Conservation (phyloP, 495 filamentous ascomycete genomes). For the Pyrenula massariospora region DNA sequence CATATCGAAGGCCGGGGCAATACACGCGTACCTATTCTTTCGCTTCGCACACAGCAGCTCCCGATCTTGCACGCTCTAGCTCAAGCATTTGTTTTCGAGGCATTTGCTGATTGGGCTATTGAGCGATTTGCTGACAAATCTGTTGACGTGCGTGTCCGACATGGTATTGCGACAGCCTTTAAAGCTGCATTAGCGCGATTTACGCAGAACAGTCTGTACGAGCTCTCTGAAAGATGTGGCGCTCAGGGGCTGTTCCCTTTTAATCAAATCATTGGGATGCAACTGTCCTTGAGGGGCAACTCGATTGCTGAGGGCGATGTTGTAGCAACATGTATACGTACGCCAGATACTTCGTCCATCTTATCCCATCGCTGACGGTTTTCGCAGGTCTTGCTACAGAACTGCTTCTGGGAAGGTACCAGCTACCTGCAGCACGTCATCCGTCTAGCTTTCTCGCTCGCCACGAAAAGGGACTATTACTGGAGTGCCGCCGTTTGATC, state of each 20-base stretch:
- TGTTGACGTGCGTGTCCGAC: conserved; percentile 3
- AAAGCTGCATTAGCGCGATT: conserved; percentile 12
- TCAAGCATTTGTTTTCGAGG: conserved; percentile 16
- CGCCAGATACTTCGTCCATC: neutral
- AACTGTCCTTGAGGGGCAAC: conserved; percentile 10
- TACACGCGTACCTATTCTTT: conserved; percentile 15
- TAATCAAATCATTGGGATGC: conserved; percentile 14
- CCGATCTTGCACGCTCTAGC: conserved; percentile 20
- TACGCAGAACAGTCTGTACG: conserved; percentile 8
- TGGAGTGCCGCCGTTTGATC: conserved; percentile 8
- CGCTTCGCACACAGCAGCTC: conserved; percentile 21
- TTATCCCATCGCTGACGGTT: neutral
- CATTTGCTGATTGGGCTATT: conserved; percentile 12
- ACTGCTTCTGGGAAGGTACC: conserved; percentile 20
- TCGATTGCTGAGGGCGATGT: conserved; percentile 22
- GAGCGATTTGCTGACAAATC: conserved; percentile 3
- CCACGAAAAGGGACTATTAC: conserved; percentile 19
- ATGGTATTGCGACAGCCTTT: conserved; percentile 13
- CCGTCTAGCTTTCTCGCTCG: conserved; percentile 13
- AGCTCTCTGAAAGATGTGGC: conserved; percentile 19
- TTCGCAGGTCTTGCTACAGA: conserved; percentile 20
- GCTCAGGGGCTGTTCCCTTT: conserved; percentile 19
- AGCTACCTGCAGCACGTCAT: conserved; percentile 12
- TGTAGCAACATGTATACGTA: conserved; percentile 17
- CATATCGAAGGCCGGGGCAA: conserved; percentile 10